A percentile compares a stretch with the other conserved stretches of the same genome.
Conservation (phyloP, 768 basidiomycete species). For the Candolleomyces efflorescens region DNA sequence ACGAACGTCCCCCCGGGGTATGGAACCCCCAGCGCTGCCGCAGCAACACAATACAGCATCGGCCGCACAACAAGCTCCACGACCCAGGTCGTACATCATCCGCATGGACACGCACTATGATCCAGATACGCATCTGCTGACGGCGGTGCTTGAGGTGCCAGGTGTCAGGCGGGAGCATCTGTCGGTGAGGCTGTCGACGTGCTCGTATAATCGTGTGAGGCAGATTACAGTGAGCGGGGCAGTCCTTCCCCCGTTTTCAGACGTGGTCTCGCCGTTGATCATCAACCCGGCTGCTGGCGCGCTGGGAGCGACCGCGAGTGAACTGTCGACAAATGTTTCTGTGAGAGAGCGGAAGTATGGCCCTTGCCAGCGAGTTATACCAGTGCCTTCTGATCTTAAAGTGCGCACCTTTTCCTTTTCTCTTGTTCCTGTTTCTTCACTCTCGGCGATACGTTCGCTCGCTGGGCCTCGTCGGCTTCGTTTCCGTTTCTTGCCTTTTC, state of each 20-base stretch:
- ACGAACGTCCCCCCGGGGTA: slow-evolving; percentile 10
- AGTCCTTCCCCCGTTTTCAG: slow-evolving; percentile 34
- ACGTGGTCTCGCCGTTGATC: slow-evolving; percentile 11
- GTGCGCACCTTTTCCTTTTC: slow-evolving; percentile 33
- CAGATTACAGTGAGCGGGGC: slow-evolving; percentile 55
- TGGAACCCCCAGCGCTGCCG: slow-evolving; percentile 12
- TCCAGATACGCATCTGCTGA: slow-evolving; percentile 42
- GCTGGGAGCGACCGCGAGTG: background rate
- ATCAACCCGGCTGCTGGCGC: background rate
- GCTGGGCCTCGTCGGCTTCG: slow-evolving; percentile 3
- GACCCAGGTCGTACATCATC: slow-evolving; percentile 33
- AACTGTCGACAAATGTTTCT: slow-evolving; percentile 6
- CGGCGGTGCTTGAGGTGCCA: slow-evolving; percentile 65
- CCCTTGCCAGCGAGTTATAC: slow-evolving; percentile 42
- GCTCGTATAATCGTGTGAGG: slow-evolving; percentile 56
- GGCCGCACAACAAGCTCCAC: background rate
- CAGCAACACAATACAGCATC: background rate
- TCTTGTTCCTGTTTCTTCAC: slow-evolving; percentile 7
- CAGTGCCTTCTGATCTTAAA: slow-evolving; percentile 53
- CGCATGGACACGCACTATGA: slow-evolving; percentile 63
- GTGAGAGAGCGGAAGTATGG: slow-evolving; percentile 54
- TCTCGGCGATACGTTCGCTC: slow-evolving; percentile 11
- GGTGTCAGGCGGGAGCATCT: slow-evolving; percentile 59
- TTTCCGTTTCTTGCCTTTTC: slow-evolving; percentile 2
- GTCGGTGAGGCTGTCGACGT: slow-evolving; percentile 55